Percentiles rank a stretch among this genome's conserved stretches.
phyloP scores from a whole-genome alignment of 176 grass and related monocot species.

The Panicum miliaceum region DNA sequence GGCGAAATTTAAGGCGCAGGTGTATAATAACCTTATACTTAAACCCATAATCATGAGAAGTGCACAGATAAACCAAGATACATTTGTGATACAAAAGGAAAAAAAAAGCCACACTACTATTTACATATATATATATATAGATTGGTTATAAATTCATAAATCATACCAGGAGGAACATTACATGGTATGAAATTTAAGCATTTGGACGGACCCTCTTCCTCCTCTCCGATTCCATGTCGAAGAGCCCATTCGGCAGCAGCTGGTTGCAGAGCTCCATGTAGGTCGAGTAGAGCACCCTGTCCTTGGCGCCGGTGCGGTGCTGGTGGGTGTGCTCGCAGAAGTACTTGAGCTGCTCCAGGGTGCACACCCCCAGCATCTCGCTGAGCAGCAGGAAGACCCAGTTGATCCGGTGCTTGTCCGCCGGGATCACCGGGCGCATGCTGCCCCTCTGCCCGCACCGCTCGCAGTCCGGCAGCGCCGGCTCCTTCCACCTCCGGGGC shows the following conservation, averaged over 20 bases:
- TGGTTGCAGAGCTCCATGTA: conserved; percentile 68
- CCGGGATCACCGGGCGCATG: conserved; percentile 46
- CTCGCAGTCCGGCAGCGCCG: conserved; percentile 32
- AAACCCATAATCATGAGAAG: too few relatives aligned
- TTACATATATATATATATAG: too few relatives aligned
- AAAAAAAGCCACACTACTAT: not conserved
- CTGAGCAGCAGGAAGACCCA: conserved; percentile 71
- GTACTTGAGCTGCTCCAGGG: conserved; percentile 65
- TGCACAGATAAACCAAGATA: too few relatives aligned
- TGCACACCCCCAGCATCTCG: conserved; percentile 54
- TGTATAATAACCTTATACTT: too few relatives aligned
- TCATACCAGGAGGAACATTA: not conserved
- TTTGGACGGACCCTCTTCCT: not conserved
- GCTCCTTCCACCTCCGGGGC: conserved; percentile 27
- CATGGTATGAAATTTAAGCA: not conserved
- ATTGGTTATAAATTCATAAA: too few relatives aligned
- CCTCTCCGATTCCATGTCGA: conserved; percentile 2
- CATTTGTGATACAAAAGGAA: not conserved
- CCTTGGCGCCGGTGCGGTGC: conserved; percentile 67
- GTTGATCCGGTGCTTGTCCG: conserved; percentile 57
- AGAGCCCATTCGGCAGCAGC: conserved; percentile 35
- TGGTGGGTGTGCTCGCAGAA: conserved; percentile 50
- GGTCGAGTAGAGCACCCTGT: conserved; percentile 49
- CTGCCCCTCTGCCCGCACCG: conserved; percentile 25
- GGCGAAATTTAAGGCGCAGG: too few relatives aligned